Evolutionary conservation across 495 filamentous ascomycete species (phyloP).

Genomic region (Talaromyces ruber): DNA sequence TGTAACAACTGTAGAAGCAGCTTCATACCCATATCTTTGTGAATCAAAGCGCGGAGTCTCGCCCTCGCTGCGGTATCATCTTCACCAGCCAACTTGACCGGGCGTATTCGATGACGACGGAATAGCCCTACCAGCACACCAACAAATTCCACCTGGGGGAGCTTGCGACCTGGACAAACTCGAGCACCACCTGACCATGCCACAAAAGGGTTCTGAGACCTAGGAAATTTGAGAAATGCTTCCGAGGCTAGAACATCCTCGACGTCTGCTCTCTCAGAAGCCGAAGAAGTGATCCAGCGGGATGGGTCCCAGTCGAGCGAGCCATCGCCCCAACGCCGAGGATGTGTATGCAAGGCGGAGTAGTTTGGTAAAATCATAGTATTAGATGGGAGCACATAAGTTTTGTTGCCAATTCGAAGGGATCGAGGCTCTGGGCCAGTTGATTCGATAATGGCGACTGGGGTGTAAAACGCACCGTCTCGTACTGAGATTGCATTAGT

Average conservation of each 20-base stretch:
- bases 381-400: conserved; percentile 11
- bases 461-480: conserved; percentile 35
- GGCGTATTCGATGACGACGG: background rate
- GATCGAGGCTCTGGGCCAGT: conserved; percentile 11
- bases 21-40: too few species aligned
- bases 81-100: background rate
- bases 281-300: conserved; percentile 11
- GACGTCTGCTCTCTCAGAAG: background rate
- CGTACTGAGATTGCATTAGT: conserved; percentile 13
- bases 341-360: conserved; percentile 12
- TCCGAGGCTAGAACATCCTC: background rate
- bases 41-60: too few species aligned
- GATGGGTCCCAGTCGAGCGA: conserved; percentile 3
- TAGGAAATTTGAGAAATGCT: conserved; percentile 28
- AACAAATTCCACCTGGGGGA: conserved; percentile 41
- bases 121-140: background rate
- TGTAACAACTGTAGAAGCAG: too few species aligned
- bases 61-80: background rate
- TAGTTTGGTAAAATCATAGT: background rate
- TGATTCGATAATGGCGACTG: conserved; percentile 28
- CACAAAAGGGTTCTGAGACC: conserved; percentile 48
- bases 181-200: conserved; percentile 68
- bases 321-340: conserved; percentile 14
- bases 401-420: background rate
- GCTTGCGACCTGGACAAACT: conserved; percentile 62